Evolutionary conservation across 768 basidiomycete genomes (phyloP).

Genomic region (Pleurotus tuoliensis): DNA sequence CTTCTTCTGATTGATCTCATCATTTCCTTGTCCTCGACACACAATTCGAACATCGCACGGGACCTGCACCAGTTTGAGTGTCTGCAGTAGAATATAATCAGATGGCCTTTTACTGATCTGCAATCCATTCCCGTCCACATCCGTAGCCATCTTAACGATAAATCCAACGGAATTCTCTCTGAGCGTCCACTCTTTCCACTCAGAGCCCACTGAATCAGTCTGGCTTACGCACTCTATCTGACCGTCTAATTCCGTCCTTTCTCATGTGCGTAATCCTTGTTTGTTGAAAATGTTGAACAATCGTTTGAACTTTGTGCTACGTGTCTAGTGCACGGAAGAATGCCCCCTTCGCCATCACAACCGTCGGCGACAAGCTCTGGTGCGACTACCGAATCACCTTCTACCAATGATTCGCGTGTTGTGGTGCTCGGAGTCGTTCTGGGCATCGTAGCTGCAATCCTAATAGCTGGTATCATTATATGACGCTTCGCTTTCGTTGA

Average conservation of each 20-base stretch:
- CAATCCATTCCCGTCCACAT: background rate
- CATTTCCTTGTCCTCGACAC: background rate
- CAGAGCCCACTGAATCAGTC: background rate
- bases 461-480: constrained; percentile 27
- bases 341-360: constrained; percentile 5
- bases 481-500: constrained; percentile 30
- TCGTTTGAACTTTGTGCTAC: background rate
- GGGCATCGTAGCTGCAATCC: constrained; percentile 22
- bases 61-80: constrained; percentile 1
- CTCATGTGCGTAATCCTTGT: constrained; percentile 1
- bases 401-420: constrained; percentile 24
- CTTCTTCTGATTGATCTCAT: constrained; percentile 6
- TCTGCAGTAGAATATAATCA: background rate
- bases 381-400: background rate
- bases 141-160: background rate
- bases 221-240: constrained; percentile 4
- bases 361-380: background rate
- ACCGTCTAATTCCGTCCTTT: background rate
- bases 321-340: background rate
- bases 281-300: background rate
- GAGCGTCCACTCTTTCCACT: constrained; percentile 7
- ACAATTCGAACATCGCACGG: background rate
- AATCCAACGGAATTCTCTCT: background rate
- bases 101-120: background rate
- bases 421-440: constrained; percentile 27